A percentile compares a stretch with the other conserved stretches of the same genome.
Evolutionary conservation across 2,329 filamentous ascomycete genomes (phyloP).

Genomic region (Chaetomium olivaceum): DNA sequence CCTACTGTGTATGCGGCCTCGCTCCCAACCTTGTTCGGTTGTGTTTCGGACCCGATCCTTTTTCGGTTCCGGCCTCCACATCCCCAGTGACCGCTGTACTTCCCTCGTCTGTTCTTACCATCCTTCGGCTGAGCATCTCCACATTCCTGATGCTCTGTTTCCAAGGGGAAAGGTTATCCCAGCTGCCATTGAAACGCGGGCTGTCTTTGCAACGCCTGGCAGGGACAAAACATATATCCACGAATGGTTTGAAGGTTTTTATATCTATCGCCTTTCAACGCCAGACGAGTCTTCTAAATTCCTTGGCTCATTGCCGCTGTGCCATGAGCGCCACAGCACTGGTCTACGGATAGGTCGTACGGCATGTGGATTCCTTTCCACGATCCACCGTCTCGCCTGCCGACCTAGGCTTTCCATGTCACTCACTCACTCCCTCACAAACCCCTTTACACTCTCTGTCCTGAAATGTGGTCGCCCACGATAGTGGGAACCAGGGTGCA

Average conservation of each 20-base stretch:
- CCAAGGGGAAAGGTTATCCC: not conserved
- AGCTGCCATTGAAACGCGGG: no score
- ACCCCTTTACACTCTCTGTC: not conserved
- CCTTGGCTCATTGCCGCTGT: no score
- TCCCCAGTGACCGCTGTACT: not conserved
- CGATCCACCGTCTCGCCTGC: no score
- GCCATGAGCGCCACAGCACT: no score
- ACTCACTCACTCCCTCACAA: not conserved
- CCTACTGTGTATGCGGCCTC: no score
- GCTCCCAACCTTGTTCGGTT: not conserved
- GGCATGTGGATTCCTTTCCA: no score
- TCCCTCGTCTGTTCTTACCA: not conserved
- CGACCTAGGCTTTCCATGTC: not conserved
- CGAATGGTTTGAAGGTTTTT: no score
- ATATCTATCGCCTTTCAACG: no score
- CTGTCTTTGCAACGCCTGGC: no score
- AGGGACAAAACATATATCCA: no score
- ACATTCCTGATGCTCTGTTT: not conserved
- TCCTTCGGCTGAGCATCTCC: not conserved
- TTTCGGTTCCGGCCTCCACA: not conserved
- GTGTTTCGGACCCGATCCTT: not conserved
- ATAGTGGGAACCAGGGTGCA: not conserved
- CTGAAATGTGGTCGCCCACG: not conserved
- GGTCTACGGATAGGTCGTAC: no score
- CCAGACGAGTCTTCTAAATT: no score